Evolutionary conservation across 129 eudicot genomes (phyloP).

Genomic region (Arctium lappa): DNA sequence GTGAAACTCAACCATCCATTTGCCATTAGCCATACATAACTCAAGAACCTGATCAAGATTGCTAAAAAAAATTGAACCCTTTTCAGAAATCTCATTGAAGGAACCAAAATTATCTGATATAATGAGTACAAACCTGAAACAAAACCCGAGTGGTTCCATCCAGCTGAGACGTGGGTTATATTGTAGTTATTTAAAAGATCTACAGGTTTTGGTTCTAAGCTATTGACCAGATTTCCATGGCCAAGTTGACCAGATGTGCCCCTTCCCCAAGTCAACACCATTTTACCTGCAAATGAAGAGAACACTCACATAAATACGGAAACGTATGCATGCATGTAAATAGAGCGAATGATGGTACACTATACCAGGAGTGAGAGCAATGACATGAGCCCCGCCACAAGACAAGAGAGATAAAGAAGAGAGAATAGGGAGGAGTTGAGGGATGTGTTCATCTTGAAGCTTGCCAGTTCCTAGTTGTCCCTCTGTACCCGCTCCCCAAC

Average conservation of each 20-base stretch:
- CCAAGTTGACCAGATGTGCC: conserved; percentile 92
- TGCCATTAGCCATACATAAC: neutral
- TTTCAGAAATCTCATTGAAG: neutral
- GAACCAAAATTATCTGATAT: neutral
- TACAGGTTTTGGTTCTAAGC: conserved; percentile 48
- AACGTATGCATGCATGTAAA: neutral
- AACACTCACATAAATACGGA: neutral
- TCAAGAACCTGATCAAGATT: neutral
- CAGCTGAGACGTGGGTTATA: conserved; percentile 70
- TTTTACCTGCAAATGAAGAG: conserved; percentile 49
- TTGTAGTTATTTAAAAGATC: conserved; percentile 31
- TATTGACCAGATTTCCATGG: conserved; percentile 60
- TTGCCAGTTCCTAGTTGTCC: conserved; percentile 76
- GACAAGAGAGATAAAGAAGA: conserved; percentile 52
- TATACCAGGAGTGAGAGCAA: conserved; percentile 66
- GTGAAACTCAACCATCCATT: neutral
- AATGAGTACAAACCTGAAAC: conserved; percentile 61
- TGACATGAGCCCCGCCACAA: conserved; percentile 95
- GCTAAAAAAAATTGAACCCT: neutral
- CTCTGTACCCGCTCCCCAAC: conserved; percentile 99
- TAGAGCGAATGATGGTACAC: neutral
- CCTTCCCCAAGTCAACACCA: conserved; percentile 85
- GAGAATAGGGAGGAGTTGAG: conserved; percentile 50
- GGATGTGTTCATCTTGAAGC: conserved; percentile 62
- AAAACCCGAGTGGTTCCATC: conserved; percentile 95